Evolutionary conservation across 192 early-diverging fungal species (phyloP).

Genomic region (Coemansia sp.): DNA sequence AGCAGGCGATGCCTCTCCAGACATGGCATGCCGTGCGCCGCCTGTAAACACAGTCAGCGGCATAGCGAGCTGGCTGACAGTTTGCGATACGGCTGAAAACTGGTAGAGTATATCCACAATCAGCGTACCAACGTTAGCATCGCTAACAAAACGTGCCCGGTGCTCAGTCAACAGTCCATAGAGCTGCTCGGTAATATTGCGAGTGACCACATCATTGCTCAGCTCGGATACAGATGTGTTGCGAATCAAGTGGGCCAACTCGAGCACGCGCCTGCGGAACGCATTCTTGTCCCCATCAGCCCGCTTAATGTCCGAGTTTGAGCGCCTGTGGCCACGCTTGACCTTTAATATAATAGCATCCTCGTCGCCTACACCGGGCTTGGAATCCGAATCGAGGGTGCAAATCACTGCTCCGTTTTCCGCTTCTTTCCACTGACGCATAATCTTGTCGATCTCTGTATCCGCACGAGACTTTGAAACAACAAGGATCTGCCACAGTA

Average conservation of each 20-base stretch:
- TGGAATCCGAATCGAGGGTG: slow-evolving; percentile 30
- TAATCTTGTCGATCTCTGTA: slow-evolving; percentile 44
- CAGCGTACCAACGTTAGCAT: slow-evolving; percentile 37
- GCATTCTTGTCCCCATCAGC: slow-evolving; percentile 38
- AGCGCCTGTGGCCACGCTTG: slow-evolving; percentile 48
- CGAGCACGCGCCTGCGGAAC: slow-evolving; percentile 47
- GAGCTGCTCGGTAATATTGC: slow-evolving; percentile 43
- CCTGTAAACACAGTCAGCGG: slow-evolving; percentile 14
- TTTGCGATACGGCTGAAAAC: slow-evolving; percentile 50
- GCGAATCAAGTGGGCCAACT: slow-evolving; percentile 35
- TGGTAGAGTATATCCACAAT: slow-evolving; percentile 51
- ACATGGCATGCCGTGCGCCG: slow-evolving; percentile 20
- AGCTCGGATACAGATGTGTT: slow-evolving; percentile 43
- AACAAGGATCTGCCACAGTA: slow-evolving; percentile 50
- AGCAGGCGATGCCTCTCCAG: slow-evolving; percentile 47
- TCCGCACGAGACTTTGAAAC: slow-evolving; percentile 50
- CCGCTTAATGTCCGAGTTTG: slow-evolving; percentile 43
- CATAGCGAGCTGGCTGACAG: slow-evolving; percentile 44
- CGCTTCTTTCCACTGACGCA: slow-evolving; percentile 44
- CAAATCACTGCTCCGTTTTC: slow-evolving; percentile 39
- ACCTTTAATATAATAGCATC: slow-evolving; percentile 52
- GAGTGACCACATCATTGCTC: slow-evolving; percentile 37
- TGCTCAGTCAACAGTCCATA: slow-evolving; percentile 50
- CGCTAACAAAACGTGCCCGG: slow-evolving; percentile 38
- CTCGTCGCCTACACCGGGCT: slow-evolving; percentile 34